These are phyloP conservation scores for Termitomyces sp. DNA, from an alignment of 768 basidiomycete species.

Conservation along the genomic window DNA sequence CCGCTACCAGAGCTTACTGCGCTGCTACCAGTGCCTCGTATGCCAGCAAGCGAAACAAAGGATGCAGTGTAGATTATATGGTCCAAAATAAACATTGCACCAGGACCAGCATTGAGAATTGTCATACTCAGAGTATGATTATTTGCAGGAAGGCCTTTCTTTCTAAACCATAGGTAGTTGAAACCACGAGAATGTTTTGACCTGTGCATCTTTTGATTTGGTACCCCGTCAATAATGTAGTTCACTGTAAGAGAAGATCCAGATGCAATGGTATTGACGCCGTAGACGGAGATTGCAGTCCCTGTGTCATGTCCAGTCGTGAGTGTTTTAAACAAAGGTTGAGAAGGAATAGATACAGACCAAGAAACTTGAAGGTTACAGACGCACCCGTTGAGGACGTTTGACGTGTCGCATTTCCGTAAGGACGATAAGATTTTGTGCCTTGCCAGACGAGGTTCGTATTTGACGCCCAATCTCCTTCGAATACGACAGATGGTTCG, in stretches of 20 bases:
- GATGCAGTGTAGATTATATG: background rate
- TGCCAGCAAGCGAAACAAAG: background rate
- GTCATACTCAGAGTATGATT: background rate
- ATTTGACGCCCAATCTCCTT: background rate
- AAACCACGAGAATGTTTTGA: background rate
- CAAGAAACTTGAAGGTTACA: background rate
- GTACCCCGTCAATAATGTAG: background rate
- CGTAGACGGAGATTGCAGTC: conserved; percentile 1
- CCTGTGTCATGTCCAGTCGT: background rate
- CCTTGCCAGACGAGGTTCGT: background rate
- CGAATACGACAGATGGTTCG: background rate
- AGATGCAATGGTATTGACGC: background rate
- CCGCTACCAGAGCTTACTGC: too few relatives aligned
- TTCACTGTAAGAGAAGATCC: background rate
- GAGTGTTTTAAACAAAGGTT: too few relatives aligned
- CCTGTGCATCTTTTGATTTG: background rate
- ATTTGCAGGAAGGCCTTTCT: background rate
- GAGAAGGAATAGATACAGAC: background rate
- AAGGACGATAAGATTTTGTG: background rate
- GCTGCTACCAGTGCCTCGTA: background rate
- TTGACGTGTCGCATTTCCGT: too few relatives aligned
- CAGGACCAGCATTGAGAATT: background rate
- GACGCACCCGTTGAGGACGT: too few relatives aligned
- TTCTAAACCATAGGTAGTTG: background rate
- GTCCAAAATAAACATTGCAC: background rate